Base-by-base conservation (phyloP, 768 basidiomycete species). In the Kwoniella heveanensis region DNA sequence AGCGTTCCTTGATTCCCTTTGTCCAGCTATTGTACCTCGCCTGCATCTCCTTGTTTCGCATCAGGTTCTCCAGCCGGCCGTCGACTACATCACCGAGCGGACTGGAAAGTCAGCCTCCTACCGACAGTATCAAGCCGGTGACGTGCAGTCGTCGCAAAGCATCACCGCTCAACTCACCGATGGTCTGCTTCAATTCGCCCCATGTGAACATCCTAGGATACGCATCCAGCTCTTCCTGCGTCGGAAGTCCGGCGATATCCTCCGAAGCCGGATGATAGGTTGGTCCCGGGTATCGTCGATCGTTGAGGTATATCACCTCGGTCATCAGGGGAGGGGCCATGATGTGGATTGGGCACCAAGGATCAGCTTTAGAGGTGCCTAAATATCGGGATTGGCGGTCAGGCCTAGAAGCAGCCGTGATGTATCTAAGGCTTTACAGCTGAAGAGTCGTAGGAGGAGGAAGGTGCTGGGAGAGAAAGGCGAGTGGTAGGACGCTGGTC, bases 171-270 rank as follows among this genome's bases (percentile, higher is more conserved):
- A n/a, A 60, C 62, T 70, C 60, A 67, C 66, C 46, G 30, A 74
- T 56, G 37, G 77, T 72, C 44, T 60, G 67, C 58, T 77, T 75
- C 32, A 78, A 53, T 25, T 75, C 66, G 12, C 77, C 78, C 77
- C 77, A 79, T 2, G 73, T 77, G 58, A 74, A 78, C 69, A 77
- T 68, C 24, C 72, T 54, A 15, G 75, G 75, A 36, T 73, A 73
- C 12, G 73, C 72, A 55, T 77, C 78, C 0, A 79, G 66, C 54
- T 79, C 77, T 6, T 60, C 71, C 46, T 79, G 73, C 1, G 72
- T 78, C 0, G 78, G 78, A 12, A 79, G 37, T 12, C 78, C 78
- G 13, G 52, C n/a, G 27, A 78, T 64, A 6, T 64, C 26, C 0
- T 32, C 44, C 13, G 78, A 76, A 0, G 73, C 67, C 3, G 70